Base-by-base conservation (phyloP, 768 basidiomycete species). In the Leccinum broughii region DNA sequence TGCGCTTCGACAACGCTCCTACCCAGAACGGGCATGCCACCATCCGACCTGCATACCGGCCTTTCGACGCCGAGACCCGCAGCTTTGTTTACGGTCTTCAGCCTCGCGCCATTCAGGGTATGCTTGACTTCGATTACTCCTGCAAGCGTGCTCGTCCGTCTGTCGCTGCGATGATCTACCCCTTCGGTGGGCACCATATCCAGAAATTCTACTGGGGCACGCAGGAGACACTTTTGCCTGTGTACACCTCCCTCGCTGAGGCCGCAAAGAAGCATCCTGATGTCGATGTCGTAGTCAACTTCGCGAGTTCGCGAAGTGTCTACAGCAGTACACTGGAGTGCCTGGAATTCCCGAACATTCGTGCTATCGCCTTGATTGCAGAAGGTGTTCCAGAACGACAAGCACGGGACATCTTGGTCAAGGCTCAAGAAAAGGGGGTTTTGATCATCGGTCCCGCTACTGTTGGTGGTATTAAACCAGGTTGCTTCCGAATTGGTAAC, bases 181-280 rank as follows among this genome's bases (percentile, higher is more conserved):
- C 96, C 73, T 99, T 99, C 77, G 97, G 96, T 72, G 96, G 96
- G 20, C 96, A 98, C 80, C 97, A 98, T 80, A 97, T 98, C 77
- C 97, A 99, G 80, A 99, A 99, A 81, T 98, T 99, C 86, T 98
- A 99, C 85, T 98, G 97, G 97, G 97, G 97, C 58, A 98, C 97
- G 44, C 94, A 93, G 81, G 97, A 98, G 83, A 96, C 96, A 3
- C 89, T 99, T 52, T 87, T 99, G 41, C 97, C 97, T 54, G 96
- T 99, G 48, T 99, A 97, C 82, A 96, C 95, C 20, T 86, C 86
- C 57, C 83, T 97, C 66, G 85, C 85, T 56, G 96, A 98, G 71
- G 96, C 96, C 14, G 86, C 90, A 65, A 82, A 85, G 77, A 99
- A 98, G 82, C 96, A 98, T 79, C 85, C 90, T 30, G 96, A 99